Conservation (phyloP, 306 rosid species). For the Begonia fuchsioides region DNA sequence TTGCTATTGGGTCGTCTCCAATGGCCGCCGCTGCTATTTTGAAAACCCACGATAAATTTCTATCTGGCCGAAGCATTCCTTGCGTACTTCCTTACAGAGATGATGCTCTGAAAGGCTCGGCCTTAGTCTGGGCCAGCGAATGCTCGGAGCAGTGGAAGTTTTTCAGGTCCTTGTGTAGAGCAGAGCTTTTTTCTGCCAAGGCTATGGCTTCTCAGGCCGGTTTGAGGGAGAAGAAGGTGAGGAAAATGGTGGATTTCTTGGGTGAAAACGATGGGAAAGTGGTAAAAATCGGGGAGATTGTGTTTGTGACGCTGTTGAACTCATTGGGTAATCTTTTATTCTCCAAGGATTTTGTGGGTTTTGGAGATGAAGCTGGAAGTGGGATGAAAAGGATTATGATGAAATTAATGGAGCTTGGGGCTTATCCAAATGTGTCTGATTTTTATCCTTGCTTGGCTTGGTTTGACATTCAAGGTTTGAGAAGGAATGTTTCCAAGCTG, state of each 20-base stretch:
- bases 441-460: constrained; percentile 3
- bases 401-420: background rate
- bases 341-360: constrained; percentile 7
- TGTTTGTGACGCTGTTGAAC: background rate
- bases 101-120: background rate
- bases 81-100: background rate
- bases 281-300: constrained; percentile 2
- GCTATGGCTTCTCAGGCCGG: background rate
- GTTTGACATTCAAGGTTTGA: constrained; percentile 1
- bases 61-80: constrained; percentile 5
- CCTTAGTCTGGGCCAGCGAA: constrained; percentile 6
- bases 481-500: background rate
- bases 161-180: background rate
- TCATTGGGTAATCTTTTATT: constrained; percentile 2
- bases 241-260: constrained; percentile 5
- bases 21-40: constrained; percentile 10
- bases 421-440: constrained; percentile 8
- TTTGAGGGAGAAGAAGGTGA: constrained; percentile 5
- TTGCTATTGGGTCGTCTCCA: constrained; percentile 4
- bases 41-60: constrained; percentile 7
- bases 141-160: constrained; percentile 8
- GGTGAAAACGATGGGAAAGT: constrained; percentile 1
- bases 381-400: constrained; percentile 1
- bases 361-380: background rate
- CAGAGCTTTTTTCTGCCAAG: constrained; percentile 1